A percentile compares a stretch with the other conserved stretches of the same genome.
Conservation (phyloP, 179 eudicot genomes). For the Beta lomatogona region DNA sequence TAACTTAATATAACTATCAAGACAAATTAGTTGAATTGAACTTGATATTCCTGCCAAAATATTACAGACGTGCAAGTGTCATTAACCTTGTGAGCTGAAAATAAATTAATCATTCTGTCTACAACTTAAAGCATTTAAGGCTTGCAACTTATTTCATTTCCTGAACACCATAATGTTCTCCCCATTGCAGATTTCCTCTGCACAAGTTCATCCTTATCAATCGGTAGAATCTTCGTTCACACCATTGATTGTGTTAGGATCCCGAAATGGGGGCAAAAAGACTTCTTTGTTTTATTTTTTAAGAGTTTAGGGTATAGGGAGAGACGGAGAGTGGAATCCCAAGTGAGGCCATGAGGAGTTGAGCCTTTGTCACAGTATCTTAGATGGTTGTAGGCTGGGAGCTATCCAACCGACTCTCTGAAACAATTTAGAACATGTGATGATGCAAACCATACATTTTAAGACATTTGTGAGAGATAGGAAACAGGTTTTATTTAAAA, state of each 20-base stretch:
- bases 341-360: not conserved
- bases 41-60: not conserved
- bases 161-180: not conserved
- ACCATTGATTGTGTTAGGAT: slow-evolving; percentile 5
- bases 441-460: not conserved
- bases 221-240: too few species aligned
- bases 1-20: not conserved
- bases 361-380: not conserved
- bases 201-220: not conserved
- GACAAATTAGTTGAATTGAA: not conserved
- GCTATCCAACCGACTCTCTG: not conserved
- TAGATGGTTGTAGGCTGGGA: not conserved
- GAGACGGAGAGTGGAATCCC: not conserved
- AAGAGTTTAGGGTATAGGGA: not conserved
- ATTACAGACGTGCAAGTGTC: not conserved
- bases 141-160: not conserved
- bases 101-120: not conserved
- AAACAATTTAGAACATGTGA: not conserved
- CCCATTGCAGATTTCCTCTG: not conserved
- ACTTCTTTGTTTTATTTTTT: too few species aligned
- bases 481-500: too few species aligned
- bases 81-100: not conserved
- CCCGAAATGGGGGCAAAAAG: not conserved
- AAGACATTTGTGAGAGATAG: not conserved
- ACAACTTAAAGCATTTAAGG: not conserved